A percentile compares a stretch with the other conserved stretches of the same genome.
Conservation (phyloP, 805 yeast species). For the Myxozyma melibiosi region DNA sequence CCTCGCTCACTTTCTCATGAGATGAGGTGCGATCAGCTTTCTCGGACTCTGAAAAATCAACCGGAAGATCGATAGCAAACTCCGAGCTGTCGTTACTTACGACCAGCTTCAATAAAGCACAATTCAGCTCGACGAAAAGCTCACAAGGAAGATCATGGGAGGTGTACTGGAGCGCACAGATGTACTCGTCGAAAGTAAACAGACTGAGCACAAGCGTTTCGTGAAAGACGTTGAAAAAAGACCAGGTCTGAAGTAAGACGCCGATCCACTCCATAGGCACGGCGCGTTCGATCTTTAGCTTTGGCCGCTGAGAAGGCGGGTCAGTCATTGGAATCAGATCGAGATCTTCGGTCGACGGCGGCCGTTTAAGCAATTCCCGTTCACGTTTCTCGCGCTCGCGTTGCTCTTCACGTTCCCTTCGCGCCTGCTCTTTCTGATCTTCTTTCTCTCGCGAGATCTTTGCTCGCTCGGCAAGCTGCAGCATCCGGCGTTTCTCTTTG, state of each 20-base stretch:
- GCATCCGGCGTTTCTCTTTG: slow-evolving; percentile 15
- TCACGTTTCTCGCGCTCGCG: slow-evolving; percentile 11
- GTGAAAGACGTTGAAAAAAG: slow-evolving; percentile 70
- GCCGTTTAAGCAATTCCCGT: slow-evolving; percentile 8
- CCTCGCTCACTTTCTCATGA: not conserved
- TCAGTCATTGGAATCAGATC: slow-evolving; percentile 30
- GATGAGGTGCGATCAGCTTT: not conserved
- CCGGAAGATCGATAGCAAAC: slow-evolving; percentile 18
- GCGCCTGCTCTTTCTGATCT: slow-evolving; percentile 11
- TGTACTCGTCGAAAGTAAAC: slow-evolving; percentile 77
- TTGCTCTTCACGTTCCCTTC: slow-evolving; percentile 16
- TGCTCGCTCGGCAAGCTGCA: slow-evolving; percentile 18
- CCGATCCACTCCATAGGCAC: slow-evolving; percentile 34
- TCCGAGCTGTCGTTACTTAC: slow-evolving; percentile 23
- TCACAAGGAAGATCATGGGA: slow-evolving; percentile 30
- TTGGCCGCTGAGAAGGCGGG: slow-evolving; percentile 31
- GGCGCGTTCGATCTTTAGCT: slow-evolving; percentile 25
- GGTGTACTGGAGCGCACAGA: slow-evolving; percentile 50
- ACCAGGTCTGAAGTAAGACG: slow-evolving; percentile 63
- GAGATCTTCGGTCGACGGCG: slow-evolving; percentile 35
- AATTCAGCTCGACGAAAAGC: slow-evolving; percentile 33
- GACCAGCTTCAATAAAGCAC: slow-evolving; percentile 30
- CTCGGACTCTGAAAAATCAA: not conserved
- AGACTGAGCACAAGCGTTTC: slow-evolving; percentile 66
- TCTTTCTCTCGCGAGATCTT: not conserved